Base-by-base conservation (phyloP, 1,139 yeast species). In the Pichia sp. region DNA sequence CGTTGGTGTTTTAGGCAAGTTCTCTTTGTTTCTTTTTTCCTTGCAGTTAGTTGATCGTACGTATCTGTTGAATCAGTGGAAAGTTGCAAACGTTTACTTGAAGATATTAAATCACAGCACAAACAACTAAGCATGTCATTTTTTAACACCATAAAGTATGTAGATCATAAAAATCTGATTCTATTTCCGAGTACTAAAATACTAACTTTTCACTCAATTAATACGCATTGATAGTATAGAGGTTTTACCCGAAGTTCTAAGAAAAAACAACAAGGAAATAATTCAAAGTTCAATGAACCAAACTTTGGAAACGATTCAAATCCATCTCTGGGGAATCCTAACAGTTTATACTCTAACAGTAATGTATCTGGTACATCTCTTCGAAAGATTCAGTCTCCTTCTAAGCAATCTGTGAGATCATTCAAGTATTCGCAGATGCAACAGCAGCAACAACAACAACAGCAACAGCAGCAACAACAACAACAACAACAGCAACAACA, bases 171-270 rank as follows among this genome's bases (percentile, higher is more conserved):
- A 6, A 9, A 9, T 25, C 28, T 6, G 9, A 9, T 25, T 25
- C 9, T 6, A 9, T 25, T 25, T 25, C 9, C 10, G 13, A 12
- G 22, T 7, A n/a, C 39, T 34, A 3, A 8, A 42, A 25, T 49
- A 49, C 55, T 49, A 42, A 52, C 55, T 36, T 34, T 2, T 25
- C 19, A 40, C 31, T 37, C 1, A 16, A 21, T 8, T 21, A n/a
- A 3, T 30, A 18, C 30, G 28, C 10, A 8, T 39, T 18, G 23
- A 12, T 19, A 21, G 7, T 37, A 70, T 47, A 74, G 87, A 64
- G 87, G 88, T 25, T 76, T 83, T 56, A 87, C 87, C 36, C 73
- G 89, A 62, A 75, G 79, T 55, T 34, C 37, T 7, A 82, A 82
- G 60, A 82, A 82, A 67, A 67, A 66, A 55, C 61, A 62, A 43